Conservation (phyloP, 805 yeast genomes). For the Candida koratica region DNA sequence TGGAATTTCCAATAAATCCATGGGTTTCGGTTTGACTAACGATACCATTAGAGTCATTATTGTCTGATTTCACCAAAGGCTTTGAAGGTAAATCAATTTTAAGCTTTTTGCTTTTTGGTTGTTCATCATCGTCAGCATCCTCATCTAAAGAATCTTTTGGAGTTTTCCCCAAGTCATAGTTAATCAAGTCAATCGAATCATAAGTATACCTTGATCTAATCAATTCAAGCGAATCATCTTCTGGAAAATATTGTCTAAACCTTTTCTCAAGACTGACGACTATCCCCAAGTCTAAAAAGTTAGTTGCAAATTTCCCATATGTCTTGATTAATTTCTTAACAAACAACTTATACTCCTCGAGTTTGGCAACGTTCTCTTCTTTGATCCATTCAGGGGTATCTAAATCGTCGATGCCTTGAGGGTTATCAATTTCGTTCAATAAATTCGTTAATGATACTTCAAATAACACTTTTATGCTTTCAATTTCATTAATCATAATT, state of each 20-base stretch:
- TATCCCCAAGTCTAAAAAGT: conserved; percentile 65
- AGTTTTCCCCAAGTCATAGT: conserved; percentile 33
- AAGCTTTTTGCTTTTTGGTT: conserved; percentile 9
- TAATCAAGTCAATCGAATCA: conserved; percentile 33
- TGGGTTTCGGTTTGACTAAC: conserved; percentile 10
- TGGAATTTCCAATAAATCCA: conserved; percentile 31
- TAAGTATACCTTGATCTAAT: conserved; percentile 39
- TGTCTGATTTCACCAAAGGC: conserved; percentile 9
- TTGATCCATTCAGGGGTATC: conserved; percentile 35
- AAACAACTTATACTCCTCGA: conserved; percentile 22
- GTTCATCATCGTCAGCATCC: conserved; percentile 18
- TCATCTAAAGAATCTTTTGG: conserved; percentile 8
- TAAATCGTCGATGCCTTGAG: conserved; percentile 22
- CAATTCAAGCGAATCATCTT: conserved; percentile 42
- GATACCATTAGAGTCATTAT: conserved; percentile 2
- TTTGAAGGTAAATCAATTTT: conserved; percentile 11
- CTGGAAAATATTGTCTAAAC: conserved; percentile 62
- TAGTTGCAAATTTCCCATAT: conserved; percentile 65
- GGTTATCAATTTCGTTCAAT: conserved; percentile 36
- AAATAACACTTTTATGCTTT: conserved; percentile 73
- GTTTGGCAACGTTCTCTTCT: conserved; percentile 39
- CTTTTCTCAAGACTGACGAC: conserved; percentile 64
- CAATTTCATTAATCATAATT: conserved; percentile 62
- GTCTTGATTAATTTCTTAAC: conserved; percentile 33
- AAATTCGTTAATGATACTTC: conserved; percentile 66